Percentiles rank a stretch among this genome's conserved stretches.
Evolutionary conservation across 176 grass and related monocot genomes (phyloP).

Genomic region (Cenchrus purpureus): DNA sequence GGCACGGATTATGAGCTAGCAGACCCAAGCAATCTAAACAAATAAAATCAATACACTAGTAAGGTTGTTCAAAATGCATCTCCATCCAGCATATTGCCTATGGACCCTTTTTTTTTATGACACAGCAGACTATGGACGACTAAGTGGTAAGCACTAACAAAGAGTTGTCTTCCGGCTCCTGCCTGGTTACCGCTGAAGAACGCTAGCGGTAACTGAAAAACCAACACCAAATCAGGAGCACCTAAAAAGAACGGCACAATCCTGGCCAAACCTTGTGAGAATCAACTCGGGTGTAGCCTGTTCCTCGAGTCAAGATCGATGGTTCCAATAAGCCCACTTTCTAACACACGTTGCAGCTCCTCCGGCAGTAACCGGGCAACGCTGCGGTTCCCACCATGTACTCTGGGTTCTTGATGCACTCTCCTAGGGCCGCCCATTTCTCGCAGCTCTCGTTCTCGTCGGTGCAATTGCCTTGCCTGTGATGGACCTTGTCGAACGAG

Average conservation of each 20-base stretch:
- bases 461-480: slow-evolving; percentile 65
- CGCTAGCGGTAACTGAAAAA: background rate
- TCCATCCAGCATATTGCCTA: slow-evolving; percentile 13
- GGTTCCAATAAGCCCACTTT: background rate
- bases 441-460: slow-evolving; percentile 70
- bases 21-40: slow-evolving; percentile 3
- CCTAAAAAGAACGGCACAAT: background rate
- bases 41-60: background rate
- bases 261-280: background rate
- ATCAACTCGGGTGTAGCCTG: background rate
- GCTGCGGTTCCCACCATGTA: slow-evolving; percentile 81
- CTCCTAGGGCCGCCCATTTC: slow-evolving; percentile 76
- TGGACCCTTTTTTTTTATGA: background rate
- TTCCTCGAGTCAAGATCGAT: background rate
- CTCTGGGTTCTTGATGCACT: slow-evolving; percentile 81
- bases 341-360: slow-evolving; percentile 89
- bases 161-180: slow-evolving; percentile 5
- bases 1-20: background rate
- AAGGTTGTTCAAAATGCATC: background rate
- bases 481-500: slow-evolving; percentile 77
- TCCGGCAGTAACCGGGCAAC: slow-evolving; percentile 69
- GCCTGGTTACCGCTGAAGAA: background rate
- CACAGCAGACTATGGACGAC: background rate
- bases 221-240: background rate
- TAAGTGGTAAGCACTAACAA: slow-evolving; percentile 14